Evolutionary conservation across 108 stramenopile species (phyloP).

Genomic region (Fragilaria crotonensis): DNA sequence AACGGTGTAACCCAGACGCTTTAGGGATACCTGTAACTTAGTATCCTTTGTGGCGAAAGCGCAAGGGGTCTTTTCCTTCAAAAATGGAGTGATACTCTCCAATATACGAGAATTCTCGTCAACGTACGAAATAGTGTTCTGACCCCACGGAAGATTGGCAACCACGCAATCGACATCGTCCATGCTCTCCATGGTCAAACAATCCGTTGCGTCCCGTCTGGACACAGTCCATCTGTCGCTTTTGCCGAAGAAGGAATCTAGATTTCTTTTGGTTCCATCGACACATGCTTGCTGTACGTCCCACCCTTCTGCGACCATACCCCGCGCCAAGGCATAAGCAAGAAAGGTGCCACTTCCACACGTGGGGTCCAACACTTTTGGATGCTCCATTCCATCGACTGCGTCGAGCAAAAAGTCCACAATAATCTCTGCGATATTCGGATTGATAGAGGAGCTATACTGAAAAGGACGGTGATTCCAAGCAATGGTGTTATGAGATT

Average conservation of each 20-base stretch:
- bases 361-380: conserved; percentile 45
- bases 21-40: conserved; percentile 5
- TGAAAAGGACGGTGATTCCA: conserved; percentile 65
- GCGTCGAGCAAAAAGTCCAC: conserved; percentile 37
- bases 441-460: conserved; percentile 64
- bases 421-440: conserved; percentile 34
- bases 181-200: conserved; percentile 3
- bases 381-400: background rate
- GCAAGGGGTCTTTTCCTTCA: conserved; percentile 18
- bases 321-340: conserved; percentile 34
- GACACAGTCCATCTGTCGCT: conserved; percentile 3
- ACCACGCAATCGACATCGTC: conserved; percentile 40
- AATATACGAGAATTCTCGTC: conserved; percentile 22
- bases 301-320: conserved; percentile 34
- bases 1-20: conserved; percentile 9
- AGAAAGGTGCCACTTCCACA: conserved; percentile 66
- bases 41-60: conserved; percentile 17
- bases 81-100: background rate
- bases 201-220: background rate
- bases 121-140: conserved; percentile 17
- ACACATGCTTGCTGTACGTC: conserved; percentile 53
- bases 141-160: conserved; percentile 62
- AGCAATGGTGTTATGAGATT: background rate
- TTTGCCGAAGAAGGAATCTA: conserved; percentile 28
- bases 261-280: conserved; percentile 33